Evolutionary conservation across 805 yeast species (phyloP), one percentile per base, ranked within the genome.

Genomic region (Candida lessepsii): DNA sequence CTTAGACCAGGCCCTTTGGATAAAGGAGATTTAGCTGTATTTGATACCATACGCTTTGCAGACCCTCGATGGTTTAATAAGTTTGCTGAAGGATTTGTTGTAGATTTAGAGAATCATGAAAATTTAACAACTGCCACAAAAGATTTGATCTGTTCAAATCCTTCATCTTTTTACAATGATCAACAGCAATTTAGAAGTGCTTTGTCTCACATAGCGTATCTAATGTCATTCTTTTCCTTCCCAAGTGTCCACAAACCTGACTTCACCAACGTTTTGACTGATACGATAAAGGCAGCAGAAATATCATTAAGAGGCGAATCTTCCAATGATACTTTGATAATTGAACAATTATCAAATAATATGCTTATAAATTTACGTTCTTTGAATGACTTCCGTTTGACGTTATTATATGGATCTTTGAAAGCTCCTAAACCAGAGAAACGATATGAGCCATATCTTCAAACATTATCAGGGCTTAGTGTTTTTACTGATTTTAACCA

Each of bases 211-310:
- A 65, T 67, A 64, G 58, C 56, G 31, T 70, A 64, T 43, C 56
- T 55, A 0, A 47, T 66, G 40, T 56, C 69, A 1, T 52, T 61
- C 31, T 47, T 65, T 8, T 59, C 68, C 0, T 70, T 70, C 47
- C 74, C 75, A 1, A 62, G 58, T 18, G 51, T 59, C 2, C 60
- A 61, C 40, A 63, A 61, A 14, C 58, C 66, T 0, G 70, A 70
- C 24, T 57, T 67, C 2, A 52, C 60, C 4, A 52, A 52, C 29
- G 47, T 76, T 3, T 51, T 86, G 11, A 67, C 78, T 1, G 76
- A 75, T 48, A 78, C 86, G 0, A 73, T 85, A 15, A 77, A 78
- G 40, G 75, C 86, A 2, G 59, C 76, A 6, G 96, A 87, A 51
- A 76, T 86, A 9, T 63, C 83, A 0, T 55, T 81, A 21, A 66